Evolutionary conservation across 805 yeast genomes (phyloP).

Genomic region (Cyberlindnera maclurae): DNA sequence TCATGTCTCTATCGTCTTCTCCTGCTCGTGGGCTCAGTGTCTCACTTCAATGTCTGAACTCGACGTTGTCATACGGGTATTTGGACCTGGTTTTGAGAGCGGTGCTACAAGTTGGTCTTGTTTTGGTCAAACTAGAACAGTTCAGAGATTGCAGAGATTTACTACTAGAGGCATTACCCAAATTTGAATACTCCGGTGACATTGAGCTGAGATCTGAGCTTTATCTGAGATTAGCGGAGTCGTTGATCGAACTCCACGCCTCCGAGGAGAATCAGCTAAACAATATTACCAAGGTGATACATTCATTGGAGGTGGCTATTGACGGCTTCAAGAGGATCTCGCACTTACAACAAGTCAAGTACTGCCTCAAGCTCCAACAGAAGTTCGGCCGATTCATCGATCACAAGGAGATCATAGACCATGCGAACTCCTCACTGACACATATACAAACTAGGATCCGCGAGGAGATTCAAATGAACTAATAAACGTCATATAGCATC

Average conservation of each 20-base stretch:
- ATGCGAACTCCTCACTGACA: slow-evolving; percentile 11
- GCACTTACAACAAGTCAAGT: slow-evolving; percentile 32
- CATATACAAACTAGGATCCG: slow-evolving; percentile 6
- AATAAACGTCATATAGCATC: neutral
- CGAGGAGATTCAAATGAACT: slow-evolving; percentile 3
- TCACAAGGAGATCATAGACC: slow-evolving; percentile 26
- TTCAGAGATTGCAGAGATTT: slow-evolving; percentile 37
- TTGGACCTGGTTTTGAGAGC: slow-evolving; percentile 40
- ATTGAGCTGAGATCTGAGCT: slow-evolving; percentile 34
- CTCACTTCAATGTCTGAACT: slow-evolving; percentile 41
- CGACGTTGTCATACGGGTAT: slow-evolving; percentile 41
- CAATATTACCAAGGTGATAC: slow-evolving; percentile 23
- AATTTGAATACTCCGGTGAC: slow-evolving; percentile 33
- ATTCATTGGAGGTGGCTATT: slow-evolving; percentile 36
- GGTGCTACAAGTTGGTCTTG: slow-evolving; percentile 36
- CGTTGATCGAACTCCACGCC: slow-evolving; percentile 12
- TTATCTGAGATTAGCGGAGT: slow-evolving; percentile 27
- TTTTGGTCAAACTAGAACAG: slow-evolving; percentile 36
- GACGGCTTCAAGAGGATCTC: slow-evolving; percentile 35
- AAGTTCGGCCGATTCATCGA: slow-evolving; percentile 28
- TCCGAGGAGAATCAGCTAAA: slow-evolving; percentile 1
- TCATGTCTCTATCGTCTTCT: slow-evolving; percentile 35
- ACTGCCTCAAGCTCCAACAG: slow-evolving; percentile 34
- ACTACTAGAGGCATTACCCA: slow-evolving; percentile 37
- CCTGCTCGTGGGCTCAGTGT: slow-evolving; percentile 45